Evolutionary conservation across 306 rosid species (phyloP).

Genomic region (Vigna mungo): DNA sequence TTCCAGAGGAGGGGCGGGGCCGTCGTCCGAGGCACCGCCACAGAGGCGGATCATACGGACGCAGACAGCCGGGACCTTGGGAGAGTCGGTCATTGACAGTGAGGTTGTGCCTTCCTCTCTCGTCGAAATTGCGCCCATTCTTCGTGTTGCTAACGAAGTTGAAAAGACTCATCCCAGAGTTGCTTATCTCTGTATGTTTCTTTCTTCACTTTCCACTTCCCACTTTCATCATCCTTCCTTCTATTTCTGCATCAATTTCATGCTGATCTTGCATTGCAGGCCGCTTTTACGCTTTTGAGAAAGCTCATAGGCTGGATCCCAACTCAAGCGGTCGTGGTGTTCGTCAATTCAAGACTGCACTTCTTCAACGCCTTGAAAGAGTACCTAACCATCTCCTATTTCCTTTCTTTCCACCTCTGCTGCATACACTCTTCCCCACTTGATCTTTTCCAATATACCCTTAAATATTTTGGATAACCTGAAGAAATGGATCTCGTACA

Average conservation of each 20-base stretch:
- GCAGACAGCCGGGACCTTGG: conserved; percentile 90
- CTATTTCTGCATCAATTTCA: background rate
- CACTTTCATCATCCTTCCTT: background rate
- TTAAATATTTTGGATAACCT: too few species aligned
- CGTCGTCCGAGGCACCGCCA: conserved; percentile 66
- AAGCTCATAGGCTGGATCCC: conserved; percentile 98
- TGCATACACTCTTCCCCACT: background rate
- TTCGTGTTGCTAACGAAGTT: conserved; percentile 97
- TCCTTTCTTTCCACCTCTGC: background rate
- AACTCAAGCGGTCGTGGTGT: conserved; percentile 99
- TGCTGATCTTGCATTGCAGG: conserved; percentile 56
- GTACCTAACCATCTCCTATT: conserved; percentile 42
- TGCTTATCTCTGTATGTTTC: conserved; percentile 90
- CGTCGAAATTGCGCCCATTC: conserved; percentile 88
- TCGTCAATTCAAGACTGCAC: conserved; percentile 97
- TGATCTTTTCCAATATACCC: too few species aligned
- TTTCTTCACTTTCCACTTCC: background rate
- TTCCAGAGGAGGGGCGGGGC: conserved; percentile 63
- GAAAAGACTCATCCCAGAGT: conserved; percentile 93
- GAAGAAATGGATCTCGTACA: background rate
- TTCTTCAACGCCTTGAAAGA: conserved; percentile 97
- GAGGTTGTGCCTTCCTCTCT: conserved; percentile 97
- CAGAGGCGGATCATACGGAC: conserved; percentile 80
- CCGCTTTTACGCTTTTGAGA: conserved; percentile 98
- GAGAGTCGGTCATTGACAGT: conserved; percentile 86